phyloP scores from a whole-genome alignment of 164 flowering plant species.

The Umbellularia californica region DNA sequence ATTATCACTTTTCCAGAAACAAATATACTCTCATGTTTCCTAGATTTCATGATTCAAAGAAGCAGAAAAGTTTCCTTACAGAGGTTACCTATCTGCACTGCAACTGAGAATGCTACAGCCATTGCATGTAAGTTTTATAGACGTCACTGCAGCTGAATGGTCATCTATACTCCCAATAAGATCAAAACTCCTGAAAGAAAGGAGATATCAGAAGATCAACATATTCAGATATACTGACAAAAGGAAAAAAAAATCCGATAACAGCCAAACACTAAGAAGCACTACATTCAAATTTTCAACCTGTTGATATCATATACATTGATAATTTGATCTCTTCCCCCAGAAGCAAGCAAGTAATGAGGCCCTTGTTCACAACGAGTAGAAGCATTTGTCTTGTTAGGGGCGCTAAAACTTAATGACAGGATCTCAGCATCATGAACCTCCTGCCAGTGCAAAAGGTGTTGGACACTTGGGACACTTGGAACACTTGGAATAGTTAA shows the following conservation, averaged over 20 bases:
- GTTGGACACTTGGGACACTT: not conserved
- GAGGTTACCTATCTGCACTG: slow-evolving; percentile 62
- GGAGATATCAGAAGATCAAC: not conserved
- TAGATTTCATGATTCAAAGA: not conserved
- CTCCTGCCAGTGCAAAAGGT: slow-evolving; percentile 30
- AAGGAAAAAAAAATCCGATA: not conserved
- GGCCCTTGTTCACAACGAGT: slow-evolving; percentile 15
- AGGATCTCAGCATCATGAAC: slow-evolving; percentile 70
- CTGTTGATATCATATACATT: slow-evolving; percentile 61
- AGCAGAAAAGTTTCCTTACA: not conserved
- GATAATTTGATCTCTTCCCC: slow-evolving; percentile 55
- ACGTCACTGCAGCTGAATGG: slow-evolving; percentile 68
- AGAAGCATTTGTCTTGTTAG: slow-evolving; percentile 17
- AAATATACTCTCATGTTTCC: not conserved
- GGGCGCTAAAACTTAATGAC: slow-evolving; percentile 47
- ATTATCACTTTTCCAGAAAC: not conserved
- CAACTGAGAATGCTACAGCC: slow-evolving; percentile 56
- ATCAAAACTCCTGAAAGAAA: slow-evolving; percentile 50
- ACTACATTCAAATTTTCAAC: slow-evolving; percentile 24
- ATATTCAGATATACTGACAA: not conserved
- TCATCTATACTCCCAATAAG: slow-evolving; percentile 53
- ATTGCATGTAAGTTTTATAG: slow-evolving; percentile 40
- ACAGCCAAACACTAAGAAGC: not conserved
- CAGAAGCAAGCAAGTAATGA: slow-evolving; percentile 57
- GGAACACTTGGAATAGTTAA: not conserved